These are phyloP conservation scores for Trichomonas vaginalis DNA, from an alignment of 208 protist species.

Conservation along the genomic window DNA sequence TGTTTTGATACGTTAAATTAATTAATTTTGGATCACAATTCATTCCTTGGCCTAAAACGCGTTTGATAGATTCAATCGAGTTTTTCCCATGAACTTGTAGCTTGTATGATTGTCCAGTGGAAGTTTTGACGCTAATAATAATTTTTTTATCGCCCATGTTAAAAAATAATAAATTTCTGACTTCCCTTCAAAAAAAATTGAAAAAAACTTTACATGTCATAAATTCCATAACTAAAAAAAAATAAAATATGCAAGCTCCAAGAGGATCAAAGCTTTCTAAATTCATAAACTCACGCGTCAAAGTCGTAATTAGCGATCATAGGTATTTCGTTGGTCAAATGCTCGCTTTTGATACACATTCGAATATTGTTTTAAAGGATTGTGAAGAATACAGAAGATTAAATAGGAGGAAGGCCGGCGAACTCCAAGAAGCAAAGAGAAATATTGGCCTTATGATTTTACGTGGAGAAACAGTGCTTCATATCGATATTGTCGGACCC, in stretches of 20 bases:
- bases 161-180: too few relatives aligned
- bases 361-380: slow-evolving; percentile 11
- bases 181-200: too few relatives aligned
- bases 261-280: neutral
- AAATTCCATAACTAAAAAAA: too few relatives aligned
- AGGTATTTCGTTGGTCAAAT: slow-evolving; percentile 7
- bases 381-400: slow-evolving; percentile 2
- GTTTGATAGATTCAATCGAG: too few relatives aligned
- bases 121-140: too few relatives aligned
- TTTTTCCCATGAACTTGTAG: too few relatives aligned
- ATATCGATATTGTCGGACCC: neutral
- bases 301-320: neutral
- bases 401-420: neutral
- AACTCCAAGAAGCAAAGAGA: neutral
- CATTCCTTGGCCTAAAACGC: too few relatives aligned
- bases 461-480: neutral
- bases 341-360: neutral
- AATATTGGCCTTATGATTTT: neutral
- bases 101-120: too few relatives aligned
- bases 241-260: neutral
- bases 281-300: neutral
- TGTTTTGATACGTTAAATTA: too few relatives aligned
- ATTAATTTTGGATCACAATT: too few relatives aligned
- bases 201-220: too few relatives aligned
- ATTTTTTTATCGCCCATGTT: too few relatives aligned